These are phyloP conservation scores for Alliaria petiolata DNA, from an alignment of 345 rosid species.

Conservation along the genomic window DNA sequence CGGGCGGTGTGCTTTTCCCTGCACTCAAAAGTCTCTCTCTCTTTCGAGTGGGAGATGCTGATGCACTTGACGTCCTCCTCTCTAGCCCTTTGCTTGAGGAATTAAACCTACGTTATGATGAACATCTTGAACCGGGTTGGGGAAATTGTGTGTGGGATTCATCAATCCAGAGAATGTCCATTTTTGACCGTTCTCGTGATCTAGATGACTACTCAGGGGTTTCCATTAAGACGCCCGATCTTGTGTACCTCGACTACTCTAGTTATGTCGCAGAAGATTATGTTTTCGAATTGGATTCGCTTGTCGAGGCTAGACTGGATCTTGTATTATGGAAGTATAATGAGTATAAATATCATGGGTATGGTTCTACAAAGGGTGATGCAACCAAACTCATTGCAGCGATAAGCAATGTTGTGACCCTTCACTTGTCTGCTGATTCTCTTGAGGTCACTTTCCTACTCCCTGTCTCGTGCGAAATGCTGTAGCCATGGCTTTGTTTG, in stretches of 20 bases:
- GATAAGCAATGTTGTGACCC: not conserved
- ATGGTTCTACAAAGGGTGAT: no score
- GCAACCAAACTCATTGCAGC: not conserved
- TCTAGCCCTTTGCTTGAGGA: conserved; percentile 2
- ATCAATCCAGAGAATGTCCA: not conserved
- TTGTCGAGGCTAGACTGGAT: not conserved
- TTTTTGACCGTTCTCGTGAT: not conserved
- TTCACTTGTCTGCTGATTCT: not conserved
- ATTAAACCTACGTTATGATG: not conserved
- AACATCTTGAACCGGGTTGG: not conserved
- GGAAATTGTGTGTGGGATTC: not conserved
- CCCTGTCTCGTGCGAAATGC: no score
- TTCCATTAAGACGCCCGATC: not conserved
- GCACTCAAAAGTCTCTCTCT: not conserved
- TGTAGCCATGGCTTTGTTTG: not conserved
- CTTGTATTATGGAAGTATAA: not conserved
- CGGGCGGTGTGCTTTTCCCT: not conserved
- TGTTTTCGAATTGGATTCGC: not conserved
- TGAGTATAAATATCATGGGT: no score
- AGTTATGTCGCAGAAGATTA: not conserved
- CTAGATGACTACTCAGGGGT: not conserved
- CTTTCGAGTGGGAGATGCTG: no score
- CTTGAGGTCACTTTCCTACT: not conserved
- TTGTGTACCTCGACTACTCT: not conserved
- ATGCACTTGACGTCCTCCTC: no score